phyloP scores from a whole-genome alignment of 2,329 filamentous ascomycete genomes.

The Sclerotinia subarctica region DNA sequence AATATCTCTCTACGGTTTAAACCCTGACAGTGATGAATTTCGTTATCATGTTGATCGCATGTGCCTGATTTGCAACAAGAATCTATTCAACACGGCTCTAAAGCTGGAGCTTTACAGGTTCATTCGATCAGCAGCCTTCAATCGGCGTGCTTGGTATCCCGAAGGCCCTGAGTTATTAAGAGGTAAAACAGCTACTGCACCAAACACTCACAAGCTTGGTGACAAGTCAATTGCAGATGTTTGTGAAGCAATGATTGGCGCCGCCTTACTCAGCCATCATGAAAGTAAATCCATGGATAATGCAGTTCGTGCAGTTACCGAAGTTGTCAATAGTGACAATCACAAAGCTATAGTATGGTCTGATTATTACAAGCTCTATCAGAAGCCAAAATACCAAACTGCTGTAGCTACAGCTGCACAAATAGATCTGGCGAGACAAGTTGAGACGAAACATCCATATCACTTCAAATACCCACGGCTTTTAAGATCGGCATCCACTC shows the following conservation, averaged over 20 bases:
- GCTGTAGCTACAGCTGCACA: conserved; percentile 62
- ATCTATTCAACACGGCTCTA: conserved; percentile 75
- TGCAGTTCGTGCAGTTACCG: conserved; percentile 62
- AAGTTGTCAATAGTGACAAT: conserved; percentile 64
- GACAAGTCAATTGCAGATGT: conserved; percentile 95
- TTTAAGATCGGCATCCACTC: conserved; percentile 80
- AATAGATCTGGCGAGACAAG: conserved; percentile 60
- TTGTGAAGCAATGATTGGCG: conserved; percentile 90
- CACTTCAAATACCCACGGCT: conserved; percentile 73
- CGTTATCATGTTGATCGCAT: conserved; percentile 89
- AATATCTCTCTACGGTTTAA: conserved; percentile 75
- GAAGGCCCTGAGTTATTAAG: conserved; percentile 68
- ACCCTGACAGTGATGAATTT: conserved; percentile 77
- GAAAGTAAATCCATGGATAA: conserved; percentile 49
- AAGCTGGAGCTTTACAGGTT: conserved; percentile 67
- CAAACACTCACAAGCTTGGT: conserved; percentile 63
- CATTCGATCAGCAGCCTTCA: conserved; percentile 80
- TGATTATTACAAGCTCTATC: conserved; percentile 71
- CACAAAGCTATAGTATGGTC: conserved; percentile 67
- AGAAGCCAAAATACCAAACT: conserved; percentile 67
- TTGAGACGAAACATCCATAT: conserved; percentile 57
- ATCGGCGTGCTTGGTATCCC: conserved; percentile 79
- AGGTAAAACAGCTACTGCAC: conserved; percentile 62
- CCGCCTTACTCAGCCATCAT: conserved; percentile 58
- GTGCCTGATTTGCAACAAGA: conserved; percentile 86